A percentile compares a stretch with the other conserved stretches of the same genome.
Conservation (phyloP, 129 eudicot species). For the Tagetes erecta region DNA sequence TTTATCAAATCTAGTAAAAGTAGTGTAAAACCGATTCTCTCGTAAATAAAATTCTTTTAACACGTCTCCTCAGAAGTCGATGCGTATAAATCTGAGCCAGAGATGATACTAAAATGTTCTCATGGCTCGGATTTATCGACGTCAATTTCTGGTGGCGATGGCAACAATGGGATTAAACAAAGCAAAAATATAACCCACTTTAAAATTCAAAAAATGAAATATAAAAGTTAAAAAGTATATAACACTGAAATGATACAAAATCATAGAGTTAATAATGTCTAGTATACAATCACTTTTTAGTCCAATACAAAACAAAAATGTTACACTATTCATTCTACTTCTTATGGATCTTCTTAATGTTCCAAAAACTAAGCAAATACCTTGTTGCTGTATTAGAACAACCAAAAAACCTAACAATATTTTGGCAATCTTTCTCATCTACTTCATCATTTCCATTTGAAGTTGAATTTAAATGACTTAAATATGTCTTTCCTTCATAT, state of each 20-base stretch:
- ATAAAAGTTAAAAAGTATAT: conserved; percentile 18
- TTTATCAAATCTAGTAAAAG: conserved; percentile 38
- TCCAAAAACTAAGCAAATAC: conserved; percentile 59
- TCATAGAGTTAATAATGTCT: conserved; percentile 9
- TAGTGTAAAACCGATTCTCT: too few species aligned
- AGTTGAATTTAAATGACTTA: conserved; percentile 58
- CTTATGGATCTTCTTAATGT: conserved; percentile 63
- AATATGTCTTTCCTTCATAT: conserved; percentile 75
- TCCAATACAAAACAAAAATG: conserved; percentile 20
- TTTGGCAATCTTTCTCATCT: conserved; percentile 69
- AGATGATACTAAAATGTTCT: too few species aligned
- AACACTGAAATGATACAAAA: conserved; percentile 14
- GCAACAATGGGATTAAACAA: too few species aligned
- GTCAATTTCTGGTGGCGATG: too few species aligned
- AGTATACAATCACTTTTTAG: conserved; percentile 19
- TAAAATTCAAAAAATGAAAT: background rate
- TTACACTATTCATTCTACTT: conserved; percentile 43
- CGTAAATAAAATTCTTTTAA: too few species aligned
- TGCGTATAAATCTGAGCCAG: too few species aligned
- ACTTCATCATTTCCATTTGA: conserved; percentile 43
- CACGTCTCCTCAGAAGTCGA: too few species aligned
- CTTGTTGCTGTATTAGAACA: conserved; percentile 48
- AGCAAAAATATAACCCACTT: background rate
- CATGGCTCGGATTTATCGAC: too few species aligned
- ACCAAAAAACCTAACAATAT: conserved; percentile 70